A percentile compares a stretch with the other conserved stretches of the same genome.
phyloP scores from a whole-genome alignment of 176 grass and related monocot genomes.

The Oryza glumipatula region DNA sequence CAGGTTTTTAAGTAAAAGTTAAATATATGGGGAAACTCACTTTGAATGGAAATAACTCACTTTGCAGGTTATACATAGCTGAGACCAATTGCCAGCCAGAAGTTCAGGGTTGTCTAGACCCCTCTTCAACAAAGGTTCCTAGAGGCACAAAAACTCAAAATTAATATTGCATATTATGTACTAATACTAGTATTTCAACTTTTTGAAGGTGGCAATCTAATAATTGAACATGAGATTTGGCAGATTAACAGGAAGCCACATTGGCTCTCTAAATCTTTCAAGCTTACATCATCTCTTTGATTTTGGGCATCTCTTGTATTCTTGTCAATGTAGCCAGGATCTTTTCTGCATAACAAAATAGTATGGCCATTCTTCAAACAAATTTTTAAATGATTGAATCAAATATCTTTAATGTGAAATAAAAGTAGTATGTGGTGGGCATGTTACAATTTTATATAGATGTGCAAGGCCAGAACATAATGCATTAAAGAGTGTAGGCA shows the following conservation, averaged over 20 bases:
- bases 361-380: conserved; percentile 29
- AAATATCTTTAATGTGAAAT: background rate
- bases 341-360: conserved; percentile 71
- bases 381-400: conserved; percentile 21
- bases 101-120: conserved; percentile 79
- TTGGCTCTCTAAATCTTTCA: conserved; percentile 37
- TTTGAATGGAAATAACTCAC: conserved; percentile 47
- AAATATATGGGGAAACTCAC: background rate
- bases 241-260: conserved; percentile 17
- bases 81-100: conserved; percentile 86
- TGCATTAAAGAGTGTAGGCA: background rate
- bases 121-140: conserved; percentile 94
- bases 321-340: conserved; percentile 91
- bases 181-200: conserved; percentile 20
- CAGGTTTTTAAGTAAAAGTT: conserved; percentile 28
- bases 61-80: conserved; percentile 95
- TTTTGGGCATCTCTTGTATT: conserved; percentile 80
- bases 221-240: conserved; percentile 7
- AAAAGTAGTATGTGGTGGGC: background rate
- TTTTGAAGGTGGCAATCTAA: conserved; percentile 19
- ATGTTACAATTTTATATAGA: conserved; percentile 8
- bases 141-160: conserved; percentile 29
- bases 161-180: conserved; percentile 33
- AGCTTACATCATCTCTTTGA: conserved; percentile 87
- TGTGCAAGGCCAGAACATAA: background rate